Percentiles rank a stretch among this genome's conserved stretches.
These are phyloP conservation scores for Boletus edulis DNA, from an alignment of 768 basidiomycete genomes.

Conservation along the genomic window DNA sequence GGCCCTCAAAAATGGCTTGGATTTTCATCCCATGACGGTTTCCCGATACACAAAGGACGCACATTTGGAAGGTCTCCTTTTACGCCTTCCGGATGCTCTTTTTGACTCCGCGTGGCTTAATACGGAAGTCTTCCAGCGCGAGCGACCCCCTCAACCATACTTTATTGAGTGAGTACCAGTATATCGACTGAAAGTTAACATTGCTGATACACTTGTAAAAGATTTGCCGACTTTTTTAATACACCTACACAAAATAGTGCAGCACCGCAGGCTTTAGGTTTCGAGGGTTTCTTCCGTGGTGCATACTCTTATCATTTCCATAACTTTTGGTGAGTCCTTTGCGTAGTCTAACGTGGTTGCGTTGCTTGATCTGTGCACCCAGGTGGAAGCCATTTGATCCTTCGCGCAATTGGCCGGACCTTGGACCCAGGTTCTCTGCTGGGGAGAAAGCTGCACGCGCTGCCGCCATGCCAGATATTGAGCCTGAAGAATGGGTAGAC, in stretches of 20 bases:
- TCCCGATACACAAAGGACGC: conserved; percentile 90
- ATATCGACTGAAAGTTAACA: background rate
- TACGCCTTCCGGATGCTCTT: conserved; percentile 90
- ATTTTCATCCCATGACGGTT: conserved; percentile 98
- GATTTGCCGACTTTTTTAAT: conserved; percentile 88
- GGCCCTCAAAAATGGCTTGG: conserved; percentile 88
- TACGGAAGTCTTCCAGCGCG: conserved; percentile 87
- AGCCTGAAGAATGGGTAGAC: conserved; percentile 39
- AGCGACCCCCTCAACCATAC: conserved; percentile 92
- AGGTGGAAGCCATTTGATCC: conserved; percentile 98
- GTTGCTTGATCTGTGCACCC: conserved; percentile 3
- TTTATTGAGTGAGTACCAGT: conserved; percentile 67
- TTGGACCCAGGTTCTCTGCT: conserved; percentile 74
- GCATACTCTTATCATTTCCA: conserved; percentile 97
- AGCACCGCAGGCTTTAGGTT: conserved; percentile 83
- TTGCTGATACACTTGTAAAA: conserved; percentile 27
- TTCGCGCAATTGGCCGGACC: conserved; percentile 91
- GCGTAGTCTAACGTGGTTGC: background rate
- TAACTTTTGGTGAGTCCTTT: conserved; percentile 71
- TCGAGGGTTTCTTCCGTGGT: conserved; percentile 95
- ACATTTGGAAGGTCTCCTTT: conserved; percentile 74
- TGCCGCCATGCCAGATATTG: conserved; percentile 33
- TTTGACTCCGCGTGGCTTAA: conserved; percentile 98
- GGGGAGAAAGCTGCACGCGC: conserved; percentile 70
- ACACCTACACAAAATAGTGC: conserved; percentile 72